phyloP scores from a whole-genome alignment of 78 protist genomes.

The Dictyostelium intermedium region DNA sequence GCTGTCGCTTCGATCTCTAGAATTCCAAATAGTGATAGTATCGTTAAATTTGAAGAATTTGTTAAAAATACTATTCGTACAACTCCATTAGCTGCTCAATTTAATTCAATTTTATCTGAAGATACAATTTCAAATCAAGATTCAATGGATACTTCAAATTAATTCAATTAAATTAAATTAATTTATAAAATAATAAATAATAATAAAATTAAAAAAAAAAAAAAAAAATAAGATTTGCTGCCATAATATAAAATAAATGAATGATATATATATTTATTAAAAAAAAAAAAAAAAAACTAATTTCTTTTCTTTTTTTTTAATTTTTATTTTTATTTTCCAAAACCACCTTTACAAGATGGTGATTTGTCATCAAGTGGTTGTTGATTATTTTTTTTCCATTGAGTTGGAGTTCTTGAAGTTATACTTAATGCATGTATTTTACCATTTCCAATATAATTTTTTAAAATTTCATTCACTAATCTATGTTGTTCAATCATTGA shows the following conservation, averaged over 20 bases:
- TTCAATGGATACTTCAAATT: constrained; percentile 14
- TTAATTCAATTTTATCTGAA: constrained; percentile 14
- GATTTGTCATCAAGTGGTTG: not conserved
- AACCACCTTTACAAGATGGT: constrained; percentile 21
- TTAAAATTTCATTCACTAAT: constrained; percentile 64
- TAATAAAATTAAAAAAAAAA: not conserved
- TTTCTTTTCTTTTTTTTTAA: not conserved
- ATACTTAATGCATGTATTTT: constrained; percentile 90
- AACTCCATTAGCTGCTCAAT: constrained; percentile 13
- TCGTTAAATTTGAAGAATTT: constrained; percentile 82
- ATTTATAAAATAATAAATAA: too few relatives aligned
- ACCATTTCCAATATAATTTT: constrained; percentile 62
- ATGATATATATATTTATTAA: not conserved
- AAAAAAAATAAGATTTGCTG: not conserved
- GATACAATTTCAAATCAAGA: not conserved
- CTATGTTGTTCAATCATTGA: constrained; percentile 86
- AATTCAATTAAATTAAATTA: not conserved
- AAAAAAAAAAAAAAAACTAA: not conserved
- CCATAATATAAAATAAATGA: not conserved
- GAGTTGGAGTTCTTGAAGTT: constrained; percentile 80
- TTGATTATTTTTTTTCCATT: constrained; percentile 50
- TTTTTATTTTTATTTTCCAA: not conserved
- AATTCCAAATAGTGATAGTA: constrained; percentile 76
- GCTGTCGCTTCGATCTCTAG: constrained; percentile 78
- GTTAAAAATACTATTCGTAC: constrained; percentile 51